Base-by-base conservation (phyloP, 257 asterid species). In the Salvia splendens region DNA sequence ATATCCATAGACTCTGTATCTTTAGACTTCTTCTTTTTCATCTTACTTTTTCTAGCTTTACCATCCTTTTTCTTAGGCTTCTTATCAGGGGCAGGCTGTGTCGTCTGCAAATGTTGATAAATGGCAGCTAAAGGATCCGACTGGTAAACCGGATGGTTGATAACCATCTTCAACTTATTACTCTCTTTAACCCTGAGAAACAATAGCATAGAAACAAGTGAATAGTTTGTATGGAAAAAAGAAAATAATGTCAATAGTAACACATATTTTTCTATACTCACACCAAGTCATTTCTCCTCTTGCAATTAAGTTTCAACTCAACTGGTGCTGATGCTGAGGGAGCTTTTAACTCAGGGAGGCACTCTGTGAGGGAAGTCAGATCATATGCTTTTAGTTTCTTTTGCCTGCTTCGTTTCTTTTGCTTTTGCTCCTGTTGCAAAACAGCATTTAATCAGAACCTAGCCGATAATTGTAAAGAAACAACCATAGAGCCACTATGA, bases 331-430 rank as follows among this genome's bases (percentile, higher is more conserved):
- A 61, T 48, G 80, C 74, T 12, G 65, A 52, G 32, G 88, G 65
- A 41, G 83, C 75, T 63, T 79, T 74, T 17, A 86, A 12, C 16
- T 82, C 94, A 0, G 96, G 96, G 63, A 93, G 96, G 77, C 73
- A 82, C 17, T 88, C 94, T 0, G 92, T 55, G 43, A 93, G 94
- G 64, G 89, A 38, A 50, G 96, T 79, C 33, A 90, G 73, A 67
- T 93, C 91, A 65, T 84, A 93, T 0, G 83, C 94, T 91, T 86
- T 84, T 62, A 87, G 56, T 61, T 81, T 90, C 85, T 81, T 90
- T 52, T 71, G 85, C 28, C 86, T 73, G 67, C 79, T 78, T 55
- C 85, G 80, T 42, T 67, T 75, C 68, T 73, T 81, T 36, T 78
- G 74, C 68, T 75, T 78, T 17, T 81, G 83, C 70, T 84, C 87